Evolutionary conservation across 225 moss, liverwort and hornwort species (phyloP).

Genomic region (Bryoerythrophyllum caledonicum): DNA sequence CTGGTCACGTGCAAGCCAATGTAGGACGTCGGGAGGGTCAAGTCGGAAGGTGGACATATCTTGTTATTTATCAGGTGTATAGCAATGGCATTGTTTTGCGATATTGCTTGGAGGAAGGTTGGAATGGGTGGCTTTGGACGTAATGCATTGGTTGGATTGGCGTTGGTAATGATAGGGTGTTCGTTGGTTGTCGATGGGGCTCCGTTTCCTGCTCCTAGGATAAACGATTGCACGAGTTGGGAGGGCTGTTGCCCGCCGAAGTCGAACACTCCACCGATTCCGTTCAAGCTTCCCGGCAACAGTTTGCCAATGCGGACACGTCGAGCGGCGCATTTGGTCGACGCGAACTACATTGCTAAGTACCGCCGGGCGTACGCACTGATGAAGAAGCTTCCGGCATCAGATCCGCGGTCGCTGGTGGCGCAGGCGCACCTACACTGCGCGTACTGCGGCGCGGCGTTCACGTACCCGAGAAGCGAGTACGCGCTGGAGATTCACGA

Average conservation of each 20-base stretch:
- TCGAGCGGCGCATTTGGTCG: constrained; percentile 33
- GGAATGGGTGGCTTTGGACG: background rate
- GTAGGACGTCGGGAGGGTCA: background rate
- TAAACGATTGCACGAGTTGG: constrained; percentile 23
- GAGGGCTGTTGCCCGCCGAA: constrained; percentile 26
- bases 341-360: constrained; percentile 42
- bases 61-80: background rate
- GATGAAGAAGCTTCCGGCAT: constrained; percentile 44
- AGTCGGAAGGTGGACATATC: background rate
- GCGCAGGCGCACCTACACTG: constrained; percentile 60
- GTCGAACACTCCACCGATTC: background rate
- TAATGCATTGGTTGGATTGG: background rate
- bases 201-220: constrained; percentile 38
- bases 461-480: background rate
- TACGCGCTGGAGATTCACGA: constrained; percentile 54
- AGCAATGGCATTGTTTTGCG: constrained; percentile 3
- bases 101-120: background rate
- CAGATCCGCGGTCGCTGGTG: constrained; percentile 55
- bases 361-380: constrained; percentile 47
- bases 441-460: constrained; percentile 56
- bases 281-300: background rate
- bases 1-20: background rate
- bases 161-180: background rate
- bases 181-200: constrained; percentile 4
- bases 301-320: constrained; percentile 20